phyloP scores from a whole-genome alignment of 306 rosid genomes.

The Citrullus colocynthis region DNA sequence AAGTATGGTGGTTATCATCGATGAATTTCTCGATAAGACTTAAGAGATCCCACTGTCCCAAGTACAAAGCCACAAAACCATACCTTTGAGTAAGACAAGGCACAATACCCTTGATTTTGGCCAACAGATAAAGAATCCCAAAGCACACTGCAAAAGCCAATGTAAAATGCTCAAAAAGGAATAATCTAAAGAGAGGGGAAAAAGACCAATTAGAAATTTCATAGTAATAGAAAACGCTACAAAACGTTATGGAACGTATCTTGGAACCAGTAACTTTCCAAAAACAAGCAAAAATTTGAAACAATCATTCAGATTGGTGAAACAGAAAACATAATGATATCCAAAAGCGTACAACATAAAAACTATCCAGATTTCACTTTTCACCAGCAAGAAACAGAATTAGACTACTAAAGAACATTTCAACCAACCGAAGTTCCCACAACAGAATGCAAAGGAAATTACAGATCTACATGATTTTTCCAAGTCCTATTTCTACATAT shows the following conservation, averaged over 20 bases:
- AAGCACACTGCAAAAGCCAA: neutral
- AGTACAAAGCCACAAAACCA: slow-evolving; percentile 31
- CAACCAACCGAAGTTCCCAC: neutral
- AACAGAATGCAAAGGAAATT: neutral
- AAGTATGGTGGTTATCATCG: slow-evolving; percentile 3
- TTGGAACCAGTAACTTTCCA: neutral
- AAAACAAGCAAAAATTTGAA: neutral
- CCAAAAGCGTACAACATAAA: too few species aligned
- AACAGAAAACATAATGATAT: neutral
- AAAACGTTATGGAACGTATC: neutral
- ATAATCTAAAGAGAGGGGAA: neutral
- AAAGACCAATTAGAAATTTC: neutral
- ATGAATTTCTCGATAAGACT: slow-evolving; percentile 7
- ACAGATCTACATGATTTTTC: neutral
- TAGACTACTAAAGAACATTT: neutral
- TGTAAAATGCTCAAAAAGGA: neutral
- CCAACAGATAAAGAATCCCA: neutral
- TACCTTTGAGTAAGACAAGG: neutral
- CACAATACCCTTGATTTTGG: neutral
- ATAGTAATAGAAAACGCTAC: neutral
- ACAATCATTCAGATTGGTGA: neutral
- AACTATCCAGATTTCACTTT: neutral
- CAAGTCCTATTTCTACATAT: neutral
- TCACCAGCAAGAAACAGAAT: neutral
- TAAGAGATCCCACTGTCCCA: slow-evolving; percentile 12